Evolutionary conservation across 352 stramenopile species (phyloP), one percentile per base, ranked within the genome.

Genomic region (Phytophthora lateralis): DNA sequence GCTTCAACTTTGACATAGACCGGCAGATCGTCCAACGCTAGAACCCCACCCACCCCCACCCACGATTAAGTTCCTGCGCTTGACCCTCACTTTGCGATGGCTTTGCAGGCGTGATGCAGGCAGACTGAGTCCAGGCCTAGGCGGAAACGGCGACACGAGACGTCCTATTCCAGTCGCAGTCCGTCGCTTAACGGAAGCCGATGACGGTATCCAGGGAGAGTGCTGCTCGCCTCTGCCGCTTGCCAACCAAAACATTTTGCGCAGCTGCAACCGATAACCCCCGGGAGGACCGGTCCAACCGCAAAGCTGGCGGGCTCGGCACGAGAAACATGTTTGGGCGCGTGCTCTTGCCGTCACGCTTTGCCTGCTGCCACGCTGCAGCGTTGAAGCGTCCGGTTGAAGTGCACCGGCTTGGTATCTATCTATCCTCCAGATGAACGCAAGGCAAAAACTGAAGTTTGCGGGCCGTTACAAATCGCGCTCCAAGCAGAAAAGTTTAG

Each of bases 1-100:
- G 55, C 50, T 66, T 66, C 59, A 66, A 66, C 42, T 24, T 43
- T 15, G 32, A 21, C 50, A 66, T 50, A 60, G 20, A 61, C 42
- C 32, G 48, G 30, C 57, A 39, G 54, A n/a, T 10, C 4, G 6
- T 18, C 8, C 27, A 9, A 30, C 26, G 26, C 26, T 30, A 9
- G 26, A 30, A n/a, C n/a, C n/a, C n/a, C n/a, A n/a, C n/a, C n/a
- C n/a, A n/a, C n/a, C n/a, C 21, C 21, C 26, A 30, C n/a, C n/a
- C 26, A 30, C 26, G 26, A 30, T 8, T 2, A 30, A 30, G 26
- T 4, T 30, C 26, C 26, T 30, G 26, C 26, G 26, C 26, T 35
- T 50, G 26, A 51, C 49, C 35, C 26, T 41, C 7, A 8, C 55
- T 30, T 2, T 30, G 21, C 21, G 26, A 4, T 4, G 26, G 3